Evolutionary conservation across 495 filamentous ascomycete species (phyloP), one percentile per base, ranked within the genome.

Genomic region (Penicillium simplicissimum): DNA sequence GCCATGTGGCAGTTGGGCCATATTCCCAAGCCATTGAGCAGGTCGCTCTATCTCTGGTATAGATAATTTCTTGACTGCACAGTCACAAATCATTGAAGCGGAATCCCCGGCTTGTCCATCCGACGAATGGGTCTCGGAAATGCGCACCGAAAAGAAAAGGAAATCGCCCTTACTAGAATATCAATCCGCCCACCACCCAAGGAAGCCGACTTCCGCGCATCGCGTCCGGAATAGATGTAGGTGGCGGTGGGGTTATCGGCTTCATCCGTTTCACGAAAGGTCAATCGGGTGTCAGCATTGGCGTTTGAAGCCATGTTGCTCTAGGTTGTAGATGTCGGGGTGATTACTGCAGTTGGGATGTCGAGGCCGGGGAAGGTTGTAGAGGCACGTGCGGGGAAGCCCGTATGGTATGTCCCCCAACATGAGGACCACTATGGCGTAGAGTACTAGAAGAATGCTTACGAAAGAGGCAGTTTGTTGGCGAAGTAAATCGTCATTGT

Each of bases 211-310:
- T 37, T 55, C 17, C 52, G 14, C 31, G 11, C 36, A 45, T 67
- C 43, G 33, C 65, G 61, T 36, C 63, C 63, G 1, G 78, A 74
- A 54, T 74, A 80, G 60, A 80, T 60, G 47, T 74, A 78, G 2
- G 73, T 75, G n/a, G 69, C 71, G 11, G 61, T 72, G 47, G 68
- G 67, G 53, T 70, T 64, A 11, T 74, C 69, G n/a, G 73, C 67
- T 42, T 79, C 74, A 47, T 79, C 72, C 34, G 75, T 76, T 56
- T 80, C 78, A 9, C 36, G 71, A 31, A 80, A 65, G n/a, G 68
- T 68, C 23, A 79, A 34, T 7, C 42, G 59, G 14, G 52, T 38
- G 4, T 23, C 36, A 6, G 60, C 38, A 3, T 51, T 54, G 15
- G 17, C 17, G 40, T 8, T 21, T 19, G 68, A 60, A 25, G 62